These are phyloP conservation scores for Trichoderma atrobrunneum DNA, from an alignment of 2,329 filamentous ascomycete genomes.

Conservation along the genomic window DNA sequence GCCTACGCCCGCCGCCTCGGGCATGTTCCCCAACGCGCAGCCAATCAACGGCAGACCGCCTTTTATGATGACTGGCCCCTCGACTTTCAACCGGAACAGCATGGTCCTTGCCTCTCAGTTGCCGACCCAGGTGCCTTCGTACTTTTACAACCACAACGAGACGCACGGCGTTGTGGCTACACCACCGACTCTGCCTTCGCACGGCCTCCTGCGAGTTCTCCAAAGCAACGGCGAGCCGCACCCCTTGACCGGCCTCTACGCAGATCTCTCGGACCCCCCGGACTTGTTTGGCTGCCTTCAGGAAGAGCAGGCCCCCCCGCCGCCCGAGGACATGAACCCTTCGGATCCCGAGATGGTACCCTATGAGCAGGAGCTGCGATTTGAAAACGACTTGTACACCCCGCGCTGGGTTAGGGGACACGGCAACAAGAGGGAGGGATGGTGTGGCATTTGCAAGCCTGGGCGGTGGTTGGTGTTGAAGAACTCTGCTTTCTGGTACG, in stretches of 20 bases:
- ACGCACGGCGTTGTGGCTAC: conserved; percentile 47
- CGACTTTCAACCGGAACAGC: conserved; percentile 52
- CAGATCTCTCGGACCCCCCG: conserved; percentile 70
- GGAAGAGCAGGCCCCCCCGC: conserved; percentile 70
- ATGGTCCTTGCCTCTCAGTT: conserved; percentile 53
- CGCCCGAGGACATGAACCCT: conserved; percentile 78
- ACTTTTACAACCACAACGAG: conserved; percentile 48
- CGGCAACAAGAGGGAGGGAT: conserved; percentile 83
- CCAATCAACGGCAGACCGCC: conserved; percentile 56
- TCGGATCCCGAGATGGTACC: conserved; percentile 71
- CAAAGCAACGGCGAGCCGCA: conserved; percentile 72
- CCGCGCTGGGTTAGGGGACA: conserved; percentile 81
- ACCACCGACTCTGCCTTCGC: conserved; percentile 63
- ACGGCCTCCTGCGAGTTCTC: conserved; percentile 69
- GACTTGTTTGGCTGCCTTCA: conserved; percentile 73
- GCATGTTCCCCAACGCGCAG: conserved; percentile 44
- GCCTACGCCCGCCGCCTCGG: conserved; percentile 27
- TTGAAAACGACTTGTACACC: conserved; percentile 78
- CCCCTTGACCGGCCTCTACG: conserved; percentile 65
- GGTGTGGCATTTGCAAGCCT: conserved; percentile 86
- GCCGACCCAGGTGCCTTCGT: conserved; percentile 50
- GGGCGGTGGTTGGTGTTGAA: conserved; percentile 84
- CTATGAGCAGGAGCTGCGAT: conserved; percentile 75
- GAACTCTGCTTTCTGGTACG: conserved; percentile 91
- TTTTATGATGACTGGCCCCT: conserved; percentile 52